Evolutionary conservation across 352 stramenopile genomes (phyloP).

Genomic region (Aphanomyces invadans): DNA sequence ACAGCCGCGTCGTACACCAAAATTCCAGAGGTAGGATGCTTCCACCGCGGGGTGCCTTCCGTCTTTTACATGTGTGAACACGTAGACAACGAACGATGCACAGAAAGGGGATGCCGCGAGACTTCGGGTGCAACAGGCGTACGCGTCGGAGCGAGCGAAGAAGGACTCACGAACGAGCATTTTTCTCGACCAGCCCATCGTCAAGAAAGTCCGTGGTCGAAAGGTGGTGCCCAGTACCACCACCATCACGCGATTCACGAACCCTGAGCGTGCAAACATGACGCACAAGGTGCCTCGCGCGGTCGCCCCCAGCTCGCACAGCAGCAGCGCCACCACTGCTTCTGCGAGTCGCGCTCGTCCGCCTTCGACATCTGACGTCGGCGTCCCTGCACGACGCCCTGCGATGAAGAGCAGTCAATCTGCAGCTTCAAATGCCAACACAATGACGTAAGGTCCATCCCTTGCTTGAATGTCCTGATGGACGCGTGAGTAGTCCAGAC

Average conservation of each 20-base stretch:
- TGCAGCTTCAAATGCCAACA: neutral
- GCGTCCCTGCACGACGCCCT: conserved; percentile 24
- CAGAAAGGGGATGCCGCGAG: conserved; percentile 54
- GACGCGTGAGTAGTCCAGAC: conserved; percentile 42
- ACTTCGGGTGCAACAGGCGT: conserved; percentile 66
- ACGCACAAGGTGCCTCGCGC: neutral
- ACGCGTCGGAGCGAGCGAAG: conserved; percentile 62
- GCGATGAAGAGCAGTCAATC: neutral
- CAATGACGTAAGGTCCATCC: conserved; percentile 16
- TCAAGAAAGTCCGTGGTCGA: conserved; percentile 35
- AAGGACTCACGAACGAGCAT: conserved; percentile 64
- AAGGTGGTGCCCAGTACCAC: conserved; percentile 44
- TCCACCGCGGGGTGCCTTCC: no score
- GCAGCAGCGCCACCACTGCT: neutral
- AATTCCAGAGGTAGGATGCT: neutral
- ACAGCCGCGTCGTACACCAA: neutral
- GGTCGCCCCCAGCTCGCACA: conserved; percentile 15
- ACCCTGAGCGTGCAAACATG: conserved; percentile 33
- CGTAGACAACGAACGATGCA: conserved; percentile 2
- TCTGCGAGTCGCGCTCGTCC: conserved; percentile 11
- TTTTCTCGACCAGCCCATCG: conserved; percentile 51
- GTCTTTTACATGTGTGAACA: neutral
- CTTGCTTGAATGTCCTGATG: no score
- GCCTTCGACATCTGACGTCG: conserved; percentile 29
- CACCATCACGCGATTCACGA: conserved; percentile 36